Base-by-base conservation (phyloP, 2,329 filamentous ascomycete genomes). In the Apiospora malaysiana region DNA sequence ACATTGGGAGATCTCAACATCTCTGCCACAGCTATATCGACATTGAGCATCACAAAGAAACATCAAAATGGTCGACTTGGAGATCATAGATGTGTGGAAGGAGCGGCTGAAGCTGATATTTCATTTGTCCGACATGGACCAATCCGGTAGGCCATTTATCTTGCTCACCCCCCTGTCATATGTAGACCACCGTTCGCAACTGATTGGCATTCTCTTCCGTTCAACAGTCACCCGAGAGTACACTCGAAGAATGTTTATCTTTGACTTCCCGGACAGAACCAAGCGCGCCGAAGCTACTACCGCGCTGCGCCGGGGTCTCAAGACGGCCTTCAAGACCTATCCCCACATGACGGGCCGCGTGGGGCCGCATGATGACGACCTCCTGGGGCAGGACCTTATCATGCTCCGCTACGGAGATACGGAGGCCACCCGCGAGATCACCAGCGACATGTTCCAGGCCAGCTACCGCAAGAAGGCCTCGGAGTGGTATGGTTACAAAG, bases 191-290 rank as follows among this genome's bases (percentile, higher is more conserved):
- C 2, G 27, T 51, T 32, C 25, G 25, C 27, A 37, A 27, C 32
- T 14, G 9, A 14, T 32, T 37, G 37, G 23, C 21, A 1, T 45
- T 18, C 12, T 21, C 4, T n/a, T 12, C 10, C 10, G 2, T 40
- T 23, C 18, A 40, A 63, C 45, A 72, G 71, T 59, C 6, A 45
- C 18, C 21, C 69, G 71, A 16, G 45, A 69, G 27, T 74, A 74
- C 47, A 66, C 56, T 16, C 73, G 72, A n/a, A 69, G 69, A 23
- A 73, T 74, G 72, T 69, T 72, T 23, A 72, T 75, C 49, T 73
- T 74, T 67, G 72, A 74, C 46, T 75, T 75, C 65, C 66, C 69
- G 0, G 69, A 71, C 27, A 69, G 46, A 0, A 70, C 68, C 18
- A 25, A 32, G 7, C 9, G 70, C 21, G 14, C 25, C 2, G 14